phyloP scores from a whole-genome alignment of 805 yeast species.

The Yarrowia osloensis region DNA sequence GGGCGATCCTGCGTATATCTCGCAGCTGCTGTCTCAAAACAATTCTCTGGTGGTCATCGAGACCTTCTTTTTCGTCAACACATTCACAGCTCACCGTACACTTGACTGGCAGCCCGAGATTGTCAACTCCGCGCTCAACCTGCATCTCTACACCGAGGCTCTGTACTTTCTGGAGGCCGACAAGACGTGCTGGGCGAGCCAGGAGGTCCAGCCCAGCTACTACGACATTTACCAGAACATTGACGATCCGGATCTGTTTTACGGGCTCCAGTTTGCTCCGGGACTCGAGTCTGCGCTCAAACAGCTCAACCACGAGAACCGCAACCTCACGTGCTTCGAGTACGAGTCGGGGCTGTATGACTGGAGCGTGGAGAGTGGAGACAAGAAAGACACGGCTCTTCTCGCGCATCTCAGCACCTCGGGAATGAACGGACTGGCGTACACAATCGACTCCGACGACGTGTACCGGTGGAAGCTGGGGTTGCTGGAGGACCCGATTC shows the following conservation, averaged over 20 bases:
- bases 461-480: constrained; percentile 17
- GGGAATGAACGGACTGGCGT: constrained; percentile 7
- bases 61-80: constrained; percentile 15
- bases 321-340: constrained; percentile 7
- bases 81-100: neutral
- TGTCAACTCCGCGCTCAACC: neutral
- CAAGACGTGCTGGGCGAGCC: neutral
- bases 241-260: constrained; percentile 24
- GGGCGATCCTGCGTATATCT: neutral
- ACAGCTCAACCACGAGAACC: constrained; percentile 12
- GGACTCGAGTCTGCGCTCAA: neutral
- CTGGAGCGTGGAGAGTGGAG: neutral
- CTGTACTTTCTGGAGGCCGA: constrained; percentile 21
- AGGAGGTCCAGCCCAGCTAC: constrained; percentile 14
- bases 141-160: constrained; percentile 11
- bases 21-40: neutral
- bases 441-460: neutral
- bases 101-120: constrained; percentile 1
- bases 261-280: neutral
- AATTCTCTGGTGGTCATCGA: neutral
- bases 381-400: neutral
- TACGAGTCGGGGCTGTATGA: constrained; percentile 15
- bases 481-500: neutral
- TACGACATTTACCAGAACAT: constrained; percentile 24
- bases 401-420: neutral